Percentiles rank a stretch among this genome's conserved stretches.
phyloP scores from a whole-genome alignment of 257 asterid species.

The Plectranthus barbatus region DNA sequence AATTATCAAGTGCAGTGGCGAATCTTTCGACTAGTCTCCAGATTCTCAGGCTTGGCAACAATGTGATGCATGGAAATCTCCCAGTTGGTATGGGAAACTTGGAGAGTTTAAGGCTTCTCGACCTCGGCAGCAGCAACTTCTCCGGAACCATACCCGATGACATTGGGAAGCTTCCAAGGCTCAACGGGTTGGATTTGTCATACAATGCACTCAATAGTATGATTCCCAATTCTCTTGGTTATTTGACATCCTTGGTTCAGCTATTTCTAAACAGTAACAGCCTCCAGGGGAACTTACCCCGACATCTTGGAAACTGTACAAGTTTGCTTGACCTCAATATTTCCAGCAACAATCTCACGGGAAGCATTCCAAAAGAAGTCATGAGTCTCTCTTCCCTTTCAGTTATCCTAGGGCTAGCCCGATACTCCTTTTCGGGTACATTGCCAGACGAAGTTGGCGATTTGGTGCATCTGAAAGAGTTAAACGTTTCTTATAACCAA shows the following conservation, averaged over 20 bases:
- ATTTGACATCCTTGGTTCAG: conserved; percentile 11
- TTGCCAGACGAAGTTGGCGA: background rate
- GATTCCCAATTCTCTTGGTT: conserved; percentile 27
- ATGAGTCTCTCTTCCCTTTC: conserved; percentile 11
- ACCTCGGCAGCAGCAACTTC: conserved; percentile 9
- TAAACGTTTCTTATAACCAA: background rate
- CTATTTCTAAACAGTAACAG: conserved; percentile 14
- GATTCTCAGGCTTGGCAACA: conserved; percentile 10
- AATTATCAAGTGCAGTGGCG: conserved; percentile 19
- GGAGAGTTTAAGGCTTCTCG: conserved; percentile 6
- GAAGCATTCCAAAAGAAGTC: background rate
- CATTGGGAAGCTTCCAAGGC: conserved; percentile 14
- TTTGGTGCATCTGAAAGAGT: background rate
- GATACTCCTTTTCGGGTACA: background rate
- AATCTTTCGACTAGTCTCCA: conserved; percentile 24
- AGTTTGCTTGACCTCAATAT: background rate
- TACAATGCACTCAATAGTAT: conserved; percentile 16
- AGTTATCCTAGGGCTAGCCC: background rate
- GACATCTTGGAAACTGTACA: conserved; percentile 2
- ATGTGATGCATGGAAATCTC: conserved; percentile 23
- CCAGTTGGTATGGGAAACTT: conserved; percentile 23
- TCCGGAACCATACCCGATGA: conserved; percentile 23
- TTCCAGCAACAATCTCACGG: background rate
- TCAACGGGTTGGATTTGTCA: conserved; percentile 5
- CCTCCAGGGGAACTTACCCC: conserved; percentile 27